These are phyloP conservation scores for Hyaloscypha finlandica DNA, from an alignment of 495 filamentous ascomycete genomes.

Conservation along the genomic window DNA sequence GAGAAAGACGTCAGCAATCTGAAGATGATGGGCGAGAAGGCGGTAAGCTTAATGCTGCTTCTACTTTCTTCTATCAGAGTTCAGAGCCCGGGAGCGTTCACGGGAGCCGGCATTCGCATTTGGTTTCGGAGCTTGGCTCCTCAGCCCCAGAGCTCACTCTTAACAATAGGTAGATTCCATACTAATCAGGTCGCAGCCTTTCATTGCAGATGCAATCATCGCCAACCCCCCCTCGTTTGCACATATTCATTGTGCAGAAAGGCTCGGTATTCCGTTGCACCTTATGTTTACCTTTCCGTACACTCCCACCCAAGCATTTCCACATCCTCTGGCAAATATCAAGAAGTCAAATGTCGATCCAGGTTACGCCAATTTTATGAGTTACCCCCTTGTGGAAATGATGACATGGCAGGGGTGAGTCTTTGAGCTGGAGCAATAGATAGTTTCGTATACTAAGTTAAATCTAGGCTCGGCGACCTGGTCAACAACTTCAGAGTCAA, in stretches of 20 bases:
- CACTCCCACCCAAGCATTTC: slow-evolving; percentile 67
- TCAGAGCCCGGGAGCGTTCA: slow-evolving; percentile 27
- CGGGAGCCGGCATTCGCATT: no score
- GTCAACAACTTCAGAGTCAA: slow-evolving; percentile 65
- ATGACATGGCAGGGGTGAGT: slow-evolving; percentile 49
- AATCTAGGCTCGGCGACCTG: slow-evolving; percentile 55
- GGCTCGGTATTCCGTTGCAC: slow-evolving; percentile 63
- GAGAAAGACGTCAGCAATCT: slow-evolving; percentile 51
- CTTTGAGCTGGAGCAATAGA: background rate
- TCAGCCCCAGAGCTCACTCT: no score
- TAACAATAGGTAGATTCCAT: no score
- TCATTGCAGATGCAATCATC: slow-evolving; percentile 73
- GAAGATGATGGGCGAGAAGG: slow-evolving; percentile 50
- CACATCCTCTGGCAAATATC: slow-evolving; percentile 72
- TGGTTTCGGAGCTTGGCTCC: no score
- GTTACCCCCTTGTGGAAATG: slow-evolving; percentile 66
- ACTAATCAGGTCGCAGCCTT: slow-evolving; percentile 37
- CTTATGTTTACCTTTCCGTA: slow-evolving; percentile 72
- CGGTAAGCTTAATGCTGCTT: background rate
- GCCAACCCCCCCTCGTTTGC: slow-evolving; percentile 68
- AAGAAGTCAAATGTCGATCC: slow-evolving; percentile 61
- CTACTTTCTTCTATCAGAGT: no score
- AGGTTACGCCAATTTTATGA: slow-evolving; percentile 70
- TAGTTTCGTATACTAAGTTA: background rate
- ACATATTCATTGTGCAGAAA: slow-evolving; percentile 63